Evolutionary conservation across 2,329 filamentous ascomycete species (phyloP).

Genomic region (Alternaria infectoria): DNA sequence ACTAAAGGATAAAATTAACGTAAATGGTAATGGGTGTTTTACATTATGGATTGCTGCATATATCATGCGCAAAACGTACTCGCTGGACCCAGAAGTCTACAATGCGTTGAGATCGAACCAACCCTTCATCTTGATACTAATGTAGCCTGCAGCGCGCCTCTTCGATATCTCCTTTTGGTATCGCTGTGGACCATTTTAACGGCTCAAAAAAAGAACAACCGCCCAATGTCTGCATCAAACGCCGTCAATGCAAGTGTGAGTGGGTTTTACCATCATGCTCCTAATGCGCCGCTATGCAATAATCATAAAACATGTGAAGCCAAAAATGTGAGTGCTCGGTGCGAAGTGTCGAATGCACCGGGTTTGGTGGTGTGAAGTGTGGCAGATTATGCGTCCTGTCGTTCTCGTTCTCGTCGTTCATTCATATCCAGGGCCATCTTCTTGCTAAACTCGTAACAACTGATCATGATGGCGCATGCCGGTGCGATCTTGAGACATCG

Average conservation of each 20-base stretch:
- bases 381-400: constrained; percentile 16
- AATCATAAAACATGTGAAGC: constrained; percentile 1
- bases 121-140: no score
- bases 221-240: constrained; percentile 4
- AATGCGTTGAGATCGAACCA: no score
- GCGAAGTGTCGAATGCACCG: neutral
- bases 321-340: neutral
- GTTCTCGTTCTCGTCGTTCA: constrained; percentile 52
- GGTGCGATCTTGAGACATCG: constrained; percentile 93
- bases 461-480: constrained; percentile 99
- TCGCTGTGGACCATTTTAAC: neutral
- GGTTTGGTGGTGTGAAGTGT: neutral
- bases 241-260: constrained; percentile 11
- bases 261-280: constrained; percentile 2
- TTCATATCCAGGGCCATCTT: constrained; percentile 81
- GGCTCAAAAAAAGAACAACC: neutral
- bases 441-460: constrained; percentile 95
- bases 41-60: neutral
- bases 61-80: neutral
- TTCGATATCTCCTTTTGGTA: no score
- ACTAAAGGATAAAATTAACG: neutral
- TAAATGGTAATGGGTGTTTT: neutral
- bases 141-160: no score
- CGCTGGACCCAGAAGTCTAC: no score
- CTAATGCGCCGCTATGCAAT: constrained; percentile 12